These are phyloP conservation scores for Aspergillus jensenii DNA, from an alignment of 2,329 filamentous ascomycete genomes.

Conservation along the genomic window DNA sequence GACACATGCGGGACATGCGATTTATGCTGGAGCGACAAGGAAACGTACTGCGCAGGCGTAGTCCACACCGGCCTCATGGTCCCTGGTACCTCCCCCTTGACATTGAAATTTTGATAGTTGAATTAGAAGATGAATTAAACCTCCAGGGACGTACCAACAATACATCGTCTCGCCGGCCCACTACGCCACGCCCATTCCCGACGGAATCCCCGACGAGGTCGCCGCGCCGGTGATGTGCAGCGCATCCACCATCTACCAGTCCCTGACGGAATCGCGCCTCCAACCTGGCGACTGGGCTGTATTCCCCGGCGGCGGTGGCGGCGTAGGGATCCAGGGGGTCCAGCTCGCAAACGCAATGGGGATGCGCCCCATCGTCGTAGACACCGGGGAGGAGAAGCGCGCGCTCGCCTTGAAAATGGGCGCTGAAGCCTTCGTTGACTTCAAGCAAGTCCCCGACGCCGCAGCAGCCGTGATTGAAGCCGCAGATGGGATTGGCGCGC, in stretches of 20 bases:
- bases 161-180: conserved; percentile 58
- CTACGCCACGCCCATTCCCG: conserved; percentile 56
- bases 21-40: conserved; percentile 52
- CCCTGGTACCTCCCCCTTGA: conserved; percentile 20
- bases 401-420: conserved; percentile 50
- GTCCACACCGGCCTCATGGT: conserved; percentile 45
- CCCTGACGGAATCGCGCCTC: conserved; percentile 53
- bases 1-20: conserved; percentile 54
- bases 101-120: neutral
- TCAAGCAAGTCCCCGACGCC: conserved; percentile 40
- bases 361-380: conserved; percentile 56
- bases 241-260: conserved; percentile 58
- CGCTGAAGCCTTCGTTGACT: conserved; percentile 59
- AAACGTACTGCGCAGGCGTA: conserved; percentile 46
- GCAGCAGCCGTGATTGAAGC: conserved; percentile 46
- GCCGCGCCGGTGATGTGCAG: conserved; percentile 63
- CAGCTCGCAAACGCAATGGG: conserved; percentile 57
- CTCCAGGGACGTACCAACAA: conserved; percentile 56
- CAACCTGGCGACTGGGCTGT: conserved; percentile 54
- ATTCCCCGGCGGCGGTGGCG: conserved; percentile 47
- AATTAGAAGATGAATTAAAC: neutral
- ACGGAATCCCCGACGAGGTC: conserved; percentile 55
- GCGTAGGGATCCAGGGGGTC: conserved; percentile 59
- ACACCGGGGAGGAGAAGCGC: conserved; percentile 51
- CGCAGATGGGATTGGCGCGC: conserved; percentile 49